Conservation (phyloP, 2,329 filamentous ascomycete species). For the Aureobasidium pullulans region DNA sequence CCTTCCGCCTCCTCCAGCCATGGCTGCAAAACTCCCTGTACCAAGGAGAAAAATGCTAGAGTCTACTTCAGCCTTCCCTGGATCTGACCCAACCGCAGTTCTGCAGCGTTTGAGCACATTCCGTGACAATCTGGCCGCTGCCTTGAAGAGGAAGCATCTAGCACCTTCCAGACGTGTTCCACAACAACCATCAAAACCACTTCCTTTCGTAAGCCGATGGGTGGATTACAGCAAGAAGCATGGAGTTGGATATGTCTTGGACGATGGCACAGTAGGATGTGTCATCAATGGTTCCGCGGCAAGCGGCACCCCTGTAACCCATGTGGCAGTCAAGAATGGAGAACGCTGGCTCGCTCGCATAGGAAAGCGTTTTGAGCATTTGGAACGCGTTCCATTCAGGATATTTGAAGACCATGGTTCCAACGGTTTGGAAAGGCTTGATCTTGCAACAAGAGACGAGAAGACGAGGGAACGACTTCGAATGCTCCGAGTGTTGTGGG, state of each 20-base stretch:
- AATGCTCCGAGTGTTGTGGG: constrained; percentile 53
- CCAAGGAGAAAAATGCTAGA: constrained; percentile 19
- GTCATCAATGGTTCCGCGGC: constrained; percentile 40
- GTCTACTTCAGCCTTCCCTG: constrained; percentile 24
- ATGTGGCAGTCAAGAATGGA: constrained; percentile 63
- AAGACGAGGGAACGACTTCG: constrained; percentile 46
- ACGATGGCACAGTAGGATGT: constrained; percentile 73
- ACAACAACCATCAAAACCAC: constrained; percentile 26
- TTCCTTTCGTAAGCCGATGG: constrained; percentile 63
- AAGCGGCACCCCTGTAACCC: constrained; percentile 55
- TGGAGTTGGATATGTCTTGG: constrained; percentile 74
- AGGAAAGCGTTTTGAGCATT: constrained; percentile 54
- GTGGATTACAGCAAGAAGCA: constrained; percentile 86
- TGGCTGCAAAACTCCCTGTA: constrained; percentile 23
- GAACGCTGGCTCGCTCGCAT: constrained; percentile 53
- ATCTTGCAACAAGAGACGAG: constrained; percentile 8
- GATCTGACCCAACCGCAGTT: constrained; percentile 39
- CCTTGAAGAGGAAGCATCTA: constrained; percentile 33
- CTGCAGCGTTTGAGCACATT: constrained; percentile 37
- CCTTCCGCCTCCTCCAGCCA: constrained; percentile 24
- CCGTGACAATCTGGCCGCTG: constrained; percentile 39
- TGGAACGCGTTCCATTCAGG: constrained; percentile 47
- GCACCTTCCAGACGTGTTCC: constrained; percentile 30
- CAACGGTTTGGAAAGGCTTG: constrained; percentile 44
- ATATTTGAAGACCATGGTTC: constrained; percentile 68